Conservation (phyloP, 2,329 filamentous ascomycete genomes). For the Phaeosphaeria sp. region DNA sequence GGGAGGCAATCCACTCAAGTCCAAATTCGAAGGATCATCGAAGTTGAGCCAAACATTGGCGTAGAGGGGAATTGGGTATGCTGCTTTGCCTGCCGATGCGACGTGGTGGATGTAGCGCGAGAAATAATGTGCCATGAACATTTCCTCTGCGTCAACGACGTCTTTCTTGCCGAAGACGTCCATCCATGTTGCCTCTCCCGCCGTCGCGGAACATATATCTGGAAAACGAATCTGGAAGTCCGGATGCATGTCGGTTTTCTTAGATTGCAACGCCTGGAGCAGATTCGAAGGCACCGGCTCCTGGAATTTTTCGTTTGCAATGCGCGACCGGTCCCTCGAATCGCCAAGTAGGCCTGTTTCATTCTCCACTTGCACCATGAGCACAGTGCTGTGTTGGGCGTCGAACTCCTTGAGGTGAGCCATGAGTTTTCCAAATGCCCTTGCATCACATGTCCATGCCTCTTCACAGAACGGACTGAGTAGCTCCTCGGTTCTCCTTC, state of each 20-base stretch:
- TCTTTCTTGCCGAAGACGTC: conserved; percentile 49
- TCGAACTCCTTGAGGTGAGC: conserved; percentile 54
- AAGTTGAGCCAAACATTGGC: conserved; percentile 57
- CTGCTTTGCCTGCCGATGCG: conserved; percentile 50
- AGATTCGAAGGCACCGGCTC: conserved; percentile 48
- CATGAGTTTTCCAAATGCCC: conserved; percentile 50
- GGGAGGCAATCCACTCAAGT: conserved; percentile 44
- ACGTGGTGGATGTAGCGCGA: conserved; percentile 52
- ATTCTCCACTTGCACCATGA: conserved; percentile 67
- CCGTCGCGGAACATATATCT: conserved; percentile 14
- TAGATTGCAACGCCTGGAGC: conserved; percentile 33
- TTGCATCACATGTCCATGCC: conserved; percentile 46
- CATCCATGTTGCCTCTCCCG: conserved; percentile 43
- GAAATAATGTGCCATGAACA: conserved; percentile 59
- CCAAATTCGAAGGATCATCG: conserved; percentile 20
- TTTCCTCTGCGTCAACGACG: conserved; percentile 48
- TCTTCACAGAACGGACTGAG: conserved; percentile 45
- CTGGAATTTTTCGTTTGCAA: conserved; percentile 52
- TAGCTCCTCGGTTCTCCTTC: conserved; percentile 26
- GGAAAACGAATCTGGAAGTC: conserved; percentile 40
- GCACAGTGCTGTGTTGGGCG: conserved; percentile 54
- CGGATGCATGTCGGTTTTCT: conserved; percentile 18
- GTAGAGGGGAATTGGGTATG: conserved; percentile 53
- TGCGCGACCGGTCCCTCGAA: conserved; percentile 55
- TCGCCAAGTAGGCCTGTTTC: conserved; percentile 61